Base-by-base conservation (phyloP, 495 filamentous ascomycete genomes). In the Xylaria bambusicola region DNA sequence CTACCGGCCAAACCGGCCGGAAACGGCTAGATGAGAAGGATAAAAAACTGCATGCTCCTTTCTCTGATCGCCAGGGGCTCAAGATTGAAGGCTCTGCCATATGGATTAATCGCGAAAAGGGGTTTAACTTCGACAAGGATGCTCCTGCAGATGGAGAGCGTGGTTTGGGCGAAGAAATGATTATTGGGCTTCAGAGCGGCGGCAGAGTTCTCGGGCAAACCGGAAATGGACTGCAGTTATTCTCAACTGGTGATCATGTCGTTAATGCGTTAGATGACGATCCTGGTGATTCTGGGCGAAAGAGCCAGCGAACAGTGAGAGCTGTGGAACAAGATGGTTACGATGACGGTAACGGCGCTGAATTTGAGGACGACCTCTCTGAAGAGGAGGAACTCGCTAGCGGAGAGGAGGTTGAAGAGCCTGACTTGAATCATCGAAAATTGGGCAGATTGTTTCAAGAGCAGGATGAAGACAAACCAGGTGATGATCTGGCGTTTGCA, bases 21-120 rank as follows among this genome's bases (percentile, higher is more conserved):
- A 84, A 86, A 66, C 78, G 91, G 52, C 73, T 98, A 35, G 93
- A 93, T 31, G 94, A 98, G 68, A 97, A 97, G 71, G 92, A 97
- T 67, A 97, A 97, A 74, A 80, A 94, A 58, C 80, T 98, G 3
- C 95, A 95, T 75, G 94, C 95, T 13, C 94, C 94, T 15, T 98
- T 98, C 93, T 94, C 90, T 50, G 94, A 98, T 76, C 91, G 96
- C 31, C 93, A 93, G 62, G 94, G 94, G 64, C 87, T 98, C 23
- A 84, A 83, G 42, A 82, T 84, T 58, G 81, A 82, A 20, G 82
- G 82, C 42, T 80, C 82, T 58, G 79, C 81, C 20, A 82, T 84
- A 57, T 82, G 80, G 69, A 83, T 84, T 46, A 83, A 80, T 20
- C 71, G 77, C 40, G 81, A 84, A 36, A 83, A 83, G 57, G 82